Percentiles rank a stretch among this genome's conserved stretches.
Evolutionary conservation across 768 basidiomycete genomes (phyloP).

Genomic region (Epithele typhae): DNA sequence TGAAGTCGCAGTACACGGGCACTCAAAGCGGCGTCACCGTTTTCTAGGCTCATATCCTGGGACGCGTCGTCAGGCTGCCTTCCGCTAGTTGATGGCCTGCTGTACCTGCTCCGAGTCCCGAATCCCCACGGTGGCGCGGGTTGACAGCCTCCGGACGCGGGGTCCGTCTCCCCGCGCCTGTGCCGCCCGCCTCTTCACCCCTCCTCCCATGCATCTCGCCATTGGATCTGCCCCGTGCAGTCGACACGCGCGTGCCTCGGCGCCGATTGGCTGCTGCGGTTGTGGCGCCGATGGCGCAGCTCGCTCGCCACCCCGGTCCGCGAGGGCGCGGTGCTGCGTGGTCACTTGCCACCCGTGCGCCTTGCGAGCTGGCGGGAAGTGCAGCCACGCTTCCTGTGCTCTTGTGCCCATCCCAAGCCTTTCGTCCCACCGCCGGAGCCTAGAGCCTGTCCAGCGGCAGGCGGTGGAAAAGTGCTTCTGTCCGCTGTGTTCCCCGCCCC

Average conservation of each 20-base stretch:
- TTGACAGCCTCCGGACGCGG: slow-evolving; percentile 3
- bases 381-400: no score
- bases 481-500: no score
- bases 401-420: no score
- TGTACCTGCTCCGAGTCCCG: no score
- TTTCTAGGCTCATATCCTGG: slow-evolving; percentile 45
- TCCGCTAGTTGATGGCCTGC: neutral
- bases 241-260: slow-evolving; percentile 8
- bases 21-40: slow-evolving; percentile 85
- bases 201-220: no score
- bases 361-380: no score
- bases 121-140: slow-evolving; percentile 6
- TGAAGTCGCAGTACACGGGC: slow-evolving; percentile 85
- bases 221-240: slow-evolving; percentile 14
- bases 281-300: slow-evolving; percentile 10
- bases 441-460: no score
- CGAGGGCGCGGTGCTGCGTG: neutral
- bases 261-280: slow-evolving; percentile 11
- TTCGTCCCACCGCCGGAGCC: no score
- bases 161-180: slow-evolving; percentile 1
- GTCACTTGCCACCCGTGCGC: slow-evolving; percentile 3
- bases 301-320: no score
- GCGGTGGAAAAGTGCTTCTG: no score
- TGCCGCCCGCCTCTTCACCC: slow-evolving; percentile 11
- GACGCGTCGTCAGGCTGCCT: slow-evolving; percentile 13